Base-by-base conservation (phyloP, 768 basidiomycete species). In the Gelatoporia subvermispora region DNA sequence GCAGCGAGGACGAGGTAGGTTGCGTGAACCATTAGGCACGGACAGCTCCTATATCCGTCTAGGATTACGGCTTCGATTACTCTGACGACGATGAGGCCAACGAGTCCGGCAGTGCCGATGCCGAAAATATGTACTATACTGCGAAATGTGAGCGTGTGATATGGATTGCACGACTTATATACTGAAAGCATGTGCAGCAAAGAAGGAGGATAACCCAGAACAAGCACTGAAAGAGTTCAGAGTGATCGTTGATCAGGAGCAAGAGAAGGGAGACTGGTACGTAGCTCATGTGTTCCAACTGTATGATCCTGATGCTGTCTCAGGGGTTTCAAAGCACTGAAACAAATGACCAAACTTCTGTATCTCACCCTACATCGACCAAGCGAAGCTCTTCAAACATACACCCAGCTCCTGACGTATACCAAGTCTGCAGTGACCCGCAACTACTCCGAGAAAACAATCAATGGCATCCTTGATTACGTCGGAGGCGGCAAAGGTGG, bases 311-410 rank as follows among this genome's bases (percentile, higher is more conserved):
- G 31, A n/a, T 25, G 37, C 15, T 13, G 20, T 40, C 41, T 34
- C 59, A 97, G 94, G 95, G 96, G 94, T 2, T 99, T 99, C 80
- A 99, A 99, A 66, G 91, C 94, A 4, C 77, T 99, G 51, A 99
- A 99, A 61, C 96, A 99, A 60, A 90, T 88, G 43, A 97, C 94
- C 16, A 99, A 99, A 66, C 73, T 97, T 44, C 80, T 94, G 47
- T 99, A 88, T 65, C 77, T 95, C 43, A 72, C 70, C 20, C 75
- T 93, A 22, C 78, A 81, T 57, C 74, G 90, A 61, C 93, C 93
- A 18, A 75, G 77, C 40, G 88, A 94, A 43, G 96, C 96, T 0
- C 70, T 98, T 49, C 71, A 79, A 63, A 86, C 93, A 8, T 99
- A 99, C 65, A 84, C 73, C 17, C 79, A 85, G 56, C 77, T 99